Conservation (phyloP, 2,329 filamentous ascomycete species). For the Hypomyces rosellus region DNA sequence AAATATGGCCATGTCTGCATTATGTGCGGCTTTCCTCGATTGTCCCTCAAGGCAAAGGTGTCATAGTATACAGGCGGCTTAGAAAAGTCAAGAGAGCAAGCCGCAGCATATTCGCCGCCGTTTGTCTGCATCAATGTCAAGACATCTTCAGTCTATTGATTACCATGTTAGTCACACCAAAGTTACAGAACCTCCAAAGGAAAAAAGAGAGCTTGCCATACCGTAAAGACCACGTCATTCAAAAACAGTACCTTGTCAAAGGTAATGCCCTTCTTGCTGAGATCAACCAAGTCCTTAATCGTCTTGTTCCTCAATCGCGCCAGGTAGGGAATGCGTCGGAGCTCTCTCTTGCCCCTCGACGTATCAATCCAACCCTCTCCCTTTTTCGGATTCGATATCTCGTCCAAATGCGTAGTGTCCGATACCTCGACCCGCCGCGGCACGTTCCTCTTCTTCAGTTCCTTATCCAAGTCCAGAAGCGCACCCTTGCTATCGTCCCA, state of each 20-base stretch:
- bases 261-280: conserved; percentile 42
- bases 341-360: conserved; percentile 44
- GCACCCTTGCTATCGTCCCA: conserved; percentile 62
- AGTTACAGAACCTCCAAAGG: not conserved
- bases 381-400: conserved; percentile 38
- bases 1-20: conserved; percentile 58
- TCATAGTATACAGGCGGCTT: conserved; percentile 52
- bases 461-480: conserved; percentile 48
- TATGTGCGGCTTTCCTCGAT: conserved; percentile 41
- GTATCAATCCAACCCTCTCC: conserved; percentile 59
- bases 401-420: conserved; percentile 52
- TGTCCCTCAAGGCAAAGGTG: conserved; percentile 55
- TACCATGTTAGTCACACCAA: not conserved
- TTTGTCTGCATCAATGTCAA: conserved; percentile 51
- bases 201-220: conserved; percentile 19
- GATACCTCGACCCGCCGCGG: conserved; percentile 50
- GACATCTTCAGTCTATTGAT: conserved; percentile 45
- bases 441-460: conserved; percentile 47
- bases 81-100: conserved; percentile 55
- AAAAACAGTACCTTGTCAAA: conserved; percentile 57
- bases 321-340: conserved; percentile 64
- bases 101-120: conserved; percentile 53
- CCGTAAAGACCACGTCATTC: conserved; percentile 58
- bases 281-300: conserved; percentile 50
- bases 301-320: conserved; percentile 57